A percentile compares a stretch with the other conserved stretches of the same genome.
Evolutionary conservation across 768 basidiomycete species (phyloP).

Genomic region (Infundibulicybe gibba): DNA sequence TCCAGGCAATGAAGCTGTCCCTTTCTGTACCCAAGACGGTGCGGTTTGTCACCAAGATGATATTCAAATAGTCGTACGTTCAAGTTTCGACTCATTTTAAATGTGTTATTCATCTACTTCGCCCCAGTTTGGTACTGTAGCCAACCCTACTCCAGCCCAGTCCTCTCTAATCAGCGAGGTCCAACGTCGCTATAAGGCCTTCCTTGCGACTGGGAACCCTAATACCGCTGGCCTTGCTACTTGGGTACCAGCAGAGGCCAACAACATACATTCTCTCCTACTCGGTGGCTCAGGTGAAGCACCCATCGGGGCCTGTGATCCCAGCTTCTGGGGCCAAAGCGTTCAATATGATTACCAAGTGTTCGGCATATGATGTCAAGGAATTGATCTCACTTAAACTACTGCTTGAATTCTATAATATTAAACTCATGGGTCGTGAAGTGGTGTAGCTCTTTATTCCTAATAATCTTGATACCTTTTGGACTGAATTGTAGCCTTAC

Average conservation of each 20-base stretch:
- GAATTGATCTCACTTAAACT: no score
- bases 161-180: conserved; percentile 59
- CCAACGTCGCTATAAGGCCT: conserved; percentile 65
- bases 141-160: conserved; percentile 53
- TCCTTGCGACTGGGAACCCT: conserved; percentile 59
- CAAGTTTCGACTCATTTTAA: neutral
- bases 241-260: conserved; percentile 53
- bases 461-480: conserved; percentile 3
- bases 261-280: conserved; percentile 51
- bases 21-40: conserved; percentile 54
- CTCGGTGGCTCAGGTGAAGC: conserved; percentile 57
- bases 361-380: conserved; percentile 33
- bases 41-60: conserved; percentile 81
- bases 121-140: conserved; percentile 50
- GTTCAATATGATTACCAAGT: conserved; percentile 75
- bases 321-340: conserved; percentile 62
- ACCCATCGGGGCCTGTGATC: conserved; percentile 55
- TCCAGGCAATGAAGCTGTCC: conserved; percentile 54
- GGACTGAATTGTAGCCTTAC: conserved; percentile 11
- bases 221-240: conserved; percentile 45
- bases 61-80: conserved; percentile 70
- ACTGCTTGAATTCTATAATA: no score
- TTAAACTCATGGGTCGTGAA: neutral
- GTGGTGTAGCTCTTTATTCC: conserved; percentile 17
- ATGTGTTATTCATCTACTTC: conserved; percentile 3